phyloP scores from a whole-genome alignment of 148 eudicot species.

The Arbutus unedo region DNA sequence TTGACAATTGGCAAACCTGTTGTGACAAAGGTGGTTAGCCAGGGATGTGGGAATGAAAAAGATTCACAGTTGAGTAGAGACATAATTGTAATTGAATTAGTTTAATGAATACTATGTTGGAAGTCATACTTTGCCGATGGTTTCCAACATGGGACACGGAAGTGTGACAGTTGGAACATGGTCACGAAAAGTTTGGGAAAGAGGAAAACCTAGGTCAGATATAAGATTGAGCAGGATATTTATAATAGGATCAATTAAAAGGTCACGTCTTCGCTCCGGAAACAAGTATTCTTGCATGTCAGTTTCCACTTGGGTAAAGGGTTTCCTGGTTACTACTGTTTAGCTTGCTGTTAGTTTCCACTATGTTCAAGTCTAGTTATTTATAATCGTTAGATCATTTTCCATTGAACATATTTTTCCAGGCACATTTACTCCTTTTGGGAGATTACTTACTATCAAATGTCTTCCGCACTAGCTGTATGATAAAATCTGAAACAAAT shows the following conservation, averaged over 20 bases:
- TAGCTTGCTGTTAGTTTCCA: background rate
- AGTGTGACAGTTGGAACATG: background rate
- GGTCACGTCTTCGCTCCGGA: background rate
- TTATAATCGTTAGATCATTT: background rate
- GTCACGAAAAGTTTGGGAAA: background rate
- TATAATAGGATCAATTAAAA: background rate
- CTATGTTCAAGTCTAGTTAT: constrained; percentile 3
- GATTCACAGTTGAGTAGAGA: constrained; percentile 39
- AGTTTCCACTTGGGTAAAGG: background rate
- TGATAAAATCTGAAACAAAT: background rate
- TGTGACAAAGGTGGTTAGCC: constrained; percentile 74
- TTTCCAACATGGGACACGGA: background rate
- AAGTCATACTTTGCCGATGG: background rate
- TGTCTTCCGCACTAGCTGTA: background rate
- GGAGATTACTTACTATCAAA: background rate
- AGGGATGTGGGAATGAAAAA: constrained; percentile 27
- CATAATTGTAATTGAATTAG: background rate
- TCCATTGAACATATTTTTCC: background rate
- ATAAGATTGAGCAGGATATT: background rate
- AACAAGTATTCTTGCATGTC: background rate
- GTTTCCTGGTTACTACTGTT: background rate
- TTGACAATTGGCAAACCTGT: constrained; percentile 87
- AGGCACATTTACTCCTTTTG: background rate
- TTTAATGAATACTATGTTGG: background rate
- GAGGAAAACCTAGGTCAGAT: background rate